phyloP scores from a whole-genome alignment of 352 stramenopile species.

The Phytophthora melonis region DNA sequence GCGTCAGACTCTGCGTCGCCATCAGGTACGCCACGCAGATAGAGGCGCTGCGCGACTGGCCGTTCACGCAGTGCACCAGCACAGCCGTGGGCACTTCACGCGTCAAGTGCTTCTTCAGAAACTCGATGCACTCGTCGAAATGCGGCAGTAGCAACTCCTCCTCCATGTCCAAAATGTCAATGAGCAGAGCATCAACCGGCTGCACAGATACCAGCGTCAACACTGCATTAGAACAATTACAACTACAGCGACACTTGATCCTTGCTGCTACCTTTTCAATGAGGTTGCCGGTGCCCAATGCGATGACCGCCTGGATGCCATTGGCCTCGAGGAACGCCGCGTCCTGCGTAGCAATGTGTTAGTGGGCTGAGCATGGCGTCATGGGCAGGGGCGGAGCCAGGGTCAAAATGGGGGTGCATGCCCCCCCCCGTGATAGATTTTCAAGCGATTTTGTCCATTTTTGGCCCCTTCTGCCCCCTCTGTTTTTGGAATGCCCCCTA shows the following conservation, averaged over 20 bases:
- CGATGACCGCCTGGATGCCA: constrained; percentile 59
- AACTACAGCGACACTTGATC: constrained; percentile 1
- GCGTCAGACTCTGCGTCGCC: constrained; percentile 43
- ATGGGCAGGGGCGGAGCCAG: too few species aligned
- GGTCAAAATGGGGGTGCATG: too few species aligned
- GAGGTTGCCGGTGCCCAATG: constrained; percentile 69
- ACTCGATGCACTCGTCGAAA: constrained; percentile 62
- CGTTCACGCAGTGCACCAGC: constrained; percentile 85
- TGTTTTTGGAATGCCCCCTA: too few species aligned
- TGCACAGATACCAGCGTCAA: constrained; percentile 11
- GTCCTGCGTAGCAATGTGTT: constrained; percentile 37
- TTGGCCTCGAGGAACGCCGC: constrained; percentile 49
- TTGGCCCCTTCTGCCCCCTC: too few species aligned
- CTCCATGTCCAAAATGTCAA: constrained; percentile 84
- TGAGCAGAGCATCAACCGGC: constrained; percentile 48
- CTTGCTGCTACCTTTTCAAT: constrained; percentile 43
- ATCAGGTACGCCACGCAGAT: constrained; percentile 86
- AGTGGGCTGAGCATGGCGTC: background rate
- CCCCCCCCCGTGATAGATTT: too few species aligned
- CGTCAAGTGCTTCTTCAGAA: constrained; percentile 41
- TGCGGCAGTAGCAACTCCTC: constrained; percentile 73
- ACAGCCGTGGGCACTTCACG: constrained; percentile 15
- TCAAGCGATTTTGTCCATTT: too few species aligned
- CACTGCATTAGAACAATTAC: background rate
- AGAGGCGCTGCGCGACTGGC: constrained; percentile 77